Percentiles rank a stretch among this genome's conserved stretches.
Evolutionary conservation across 768 basidiomycete genomes (phyloP).

Genomic region (Xanthoconium stramineum): DNA sequence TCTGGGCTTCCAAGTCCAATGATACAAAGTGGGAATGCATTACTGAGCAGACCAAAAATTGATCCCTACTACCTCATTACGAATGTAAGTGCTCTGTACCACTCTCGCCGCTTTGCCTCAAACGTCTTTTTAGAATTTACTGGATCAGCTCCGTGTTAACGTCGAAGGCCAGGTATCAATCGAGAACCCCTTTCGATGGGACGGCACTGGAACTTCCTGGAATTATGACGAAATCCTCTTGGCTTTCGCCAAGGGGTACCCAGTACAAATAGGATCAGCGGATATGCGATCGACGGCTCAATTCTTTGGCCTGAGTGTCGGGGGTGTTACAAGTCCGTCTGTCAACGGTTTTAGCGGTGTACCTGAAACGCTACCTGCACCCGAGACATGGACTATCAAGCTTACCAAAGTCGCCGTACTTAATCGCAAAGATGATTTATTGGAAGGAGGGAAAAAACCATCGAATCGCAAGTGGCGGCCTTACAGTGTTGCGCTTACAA

Average conservation of each 20-base stretch:
- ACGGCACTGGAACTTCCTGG: conserved; percentile 65
- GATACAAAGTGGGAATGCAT: conserved; percentile 32
- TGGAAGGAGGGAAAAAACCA: conserved; percentile 74
- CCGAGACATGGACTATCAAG: conserved; percentile 50
- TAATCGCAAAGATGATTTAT: conserved; percentile 74
- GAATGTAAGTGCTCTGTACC: conserved; percentile 46
- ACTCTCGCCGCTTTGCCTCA: conserved; percentile 6
- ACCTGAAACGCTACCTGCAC: conserved; percentile 22
- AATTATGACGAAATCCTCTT: conserved; percentile 62
- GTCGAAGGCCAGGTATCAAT: conserved; percentile 56
- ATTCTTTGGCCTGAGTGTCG: conserved; percentile 41
- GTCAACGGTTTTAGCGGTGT: conserved; percentile 25
- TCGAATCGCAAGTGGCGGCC: conserved; percentile 82
- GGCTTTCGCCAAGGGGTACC: conserved; percentile 57
- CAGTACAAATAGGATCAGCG: conserved; percentile 52
- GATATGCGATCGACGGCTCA: conserved; percentile 40
- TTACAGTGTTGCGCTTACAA: conserved; percentile 83
- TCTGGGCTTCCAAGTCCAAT: conserved; percentile 29
- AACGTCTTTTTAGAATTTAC: conserved; percentile 46
- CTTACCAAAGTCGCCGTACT: conserved; percentile 81
- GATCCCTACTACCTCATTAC: conserved; percentile 92
- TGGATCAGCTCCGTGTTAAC: conserved; percentile 66
- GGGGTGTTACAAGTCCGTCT: conserved; percentile 33
- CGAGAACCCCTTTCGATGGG: conserved; percentile 63
- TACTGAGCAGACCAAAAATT: conserved; percentile 63